Evolutionary conservation across 805 yeast genomes (phyloP), one percentile per base, ranked within the genome.

Genomic region (Sungouiozyma intestinalis): DNA sequence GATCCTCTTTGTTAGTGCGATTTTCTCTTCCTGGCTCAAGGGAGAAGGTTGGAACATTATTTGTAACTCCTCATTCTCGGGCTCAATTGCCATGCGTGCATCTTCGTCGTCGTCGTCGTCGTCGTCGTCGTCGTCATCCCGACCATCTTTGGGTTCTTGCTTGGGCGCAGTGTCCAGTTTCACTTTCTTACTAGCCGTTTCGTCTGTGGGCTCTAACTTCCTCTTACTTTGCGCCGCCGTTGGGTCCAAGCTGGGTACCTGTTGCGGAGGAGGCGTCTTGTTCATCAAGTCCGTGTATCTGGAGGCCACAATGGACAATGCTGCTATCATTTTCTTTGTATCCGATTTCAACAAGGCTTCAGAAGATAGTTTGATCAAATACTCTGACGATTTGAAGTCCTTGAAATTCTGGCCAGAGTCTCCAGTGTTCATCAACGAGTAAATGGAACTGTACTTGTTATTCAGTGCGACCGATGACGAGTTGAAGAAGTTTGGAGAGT

Each of bases 341-440:
- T 74, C 73, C 0, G 76, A 74, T 35, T 72, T 72, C 15, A 70
- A 65, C 43, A 92, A 66, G 0, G 95, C 86, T 75, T 73, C 43
- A 75, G 65, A 14, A 81, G 85, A 72, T 81, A 79, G 36, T 74
- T 71, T 17, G 71, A 55, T 72, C 43, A 87, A 71, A 1, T 81
- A 68, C 40, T 77, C 76, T 17, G 72, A 73, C 4, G 92, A 42
- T 11, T 24, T 24, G 6, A 92, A 65, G 8, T 74, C 65, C 2
- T 85, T 69, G 42, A 85, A 74, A 57, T 90, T 90, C 55, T 85
- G 81, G 33, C 71, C 71, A 27, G 76, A 71, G 44, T 85, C 64
- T 39, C 79, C 79, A 53, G 80, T 77, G 34, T 66, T 62, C 27
- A 82, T 79, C 45, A 90, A 69, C 20, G 80, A 74, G 57, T 76